Percentiles rank a stretch among this genome's conserved stretches.
phyloP scores from a whole-genome alignment of 352 stramenopile species.

The Pythium phragmiticola region DNA sequence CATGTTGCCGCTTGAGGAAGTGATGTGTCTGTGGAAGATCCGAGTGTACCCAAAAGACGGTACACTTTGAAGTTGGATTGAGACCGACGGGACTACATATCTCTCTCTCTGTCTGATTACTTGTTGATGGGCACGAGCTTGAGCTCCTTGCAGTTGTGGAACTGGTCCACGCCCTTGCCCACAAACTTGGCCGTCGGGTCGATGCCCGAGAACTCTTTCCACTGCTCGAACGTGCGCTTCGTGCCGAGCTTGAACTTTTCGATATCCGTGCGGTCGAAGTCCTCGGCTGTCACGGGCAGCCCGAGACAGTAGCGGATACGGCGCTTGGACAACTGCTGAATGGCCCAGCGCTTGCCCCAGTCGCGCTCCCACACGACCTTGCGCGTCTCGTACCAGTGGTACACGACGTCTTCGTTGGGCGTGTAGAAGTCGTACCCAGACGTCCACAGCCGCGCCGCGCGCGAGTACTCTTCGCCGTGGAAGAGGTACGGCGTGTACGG shows the following conservation, averaged over 20 bases:
- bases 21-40: conserved; percentile 16
- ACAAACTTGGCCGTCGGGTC: conserved; percentile 66
- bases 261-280: conserved; percentile 74
- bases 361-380: conserved; percentile 83
- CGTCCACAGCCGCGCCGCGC: conserved; percentile 73
- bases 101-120: background rate
- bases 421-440: conserved; percentile 81
- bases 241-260: conserved; percentile 68
- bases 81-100: background rate
- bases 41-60: conserved; percentile 1
- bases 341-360: conserved; percentile 62
- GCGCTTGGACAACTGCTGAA: conserved; percentile 73
- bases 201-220: conserved; percentile 76
- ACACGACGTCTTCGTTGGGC: conserved; percentile 68
- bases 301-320: conserved; percentile 64
- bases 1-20: conserved; percentile 1
- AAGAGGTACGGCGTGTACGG: conserved; percentile 79
- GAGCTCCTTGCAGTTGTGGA: conserved; percentile 69
- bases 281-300: conserved; percentile 55
- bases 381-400: conserved; percentile 79
- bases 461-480: conserved; percentile 81
- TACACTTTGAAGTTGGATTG: conserved; percentile 3
- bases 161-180: conserved; percentile 50
- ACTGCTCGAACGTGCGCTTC: conserved; percentile 77
- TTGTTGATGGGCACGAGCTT: conserved; percentile 65